These are phyloP conservation scores for Pelargonium myrrhifolium DNA, from an alignment of 441 rosid genomes.

Conservation along the genomic window DNA sequence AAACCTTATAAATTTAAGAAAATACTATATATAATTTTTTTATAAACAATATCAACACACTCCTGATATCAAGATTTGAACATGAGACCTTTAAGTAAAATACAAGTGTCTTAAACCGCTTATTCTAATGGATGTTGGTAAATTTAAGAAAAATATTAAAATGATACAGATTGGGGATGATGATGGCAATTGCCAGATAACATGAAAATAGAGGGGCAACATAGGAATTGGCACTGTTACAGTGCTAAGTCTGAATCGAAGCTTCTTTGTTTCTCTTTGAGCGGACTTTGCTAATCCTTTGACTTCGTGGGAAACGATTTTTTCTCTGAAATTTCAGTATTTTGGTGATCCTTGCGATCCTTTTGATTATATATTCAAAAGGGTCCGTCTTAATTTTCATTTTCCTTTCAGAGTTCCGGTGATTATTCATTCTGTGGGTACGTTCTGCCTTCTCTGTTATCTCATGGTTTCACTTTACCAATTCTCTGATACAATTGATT, in stretches of 20 bases:
- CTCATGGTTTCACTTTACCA: background rate
- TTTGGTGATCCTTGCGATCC: background rate
- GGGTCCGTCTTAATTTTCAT: background rate
- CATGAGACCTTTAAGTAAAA: too few species aligned
- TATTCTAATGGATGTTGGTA: too few species aligned
- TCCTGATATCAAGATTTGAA: too few species aligned
- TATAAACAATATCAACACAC: too few species aligned
- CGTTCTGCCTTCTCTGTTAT: background rate
- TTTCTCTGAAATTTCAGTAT: constrained; percentile 11
- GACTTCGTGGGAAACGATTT: background rate
- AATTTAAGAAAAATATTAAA: background rate
- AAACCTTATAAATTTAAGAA: too few species aligned
- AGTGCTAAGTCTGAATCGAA: constrained; percentile 30
- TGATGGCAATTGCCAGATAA: constrained; percentile 4
- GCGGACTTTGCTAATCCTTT: background rate
- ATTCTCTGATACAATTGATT: constrained; percentile 1
- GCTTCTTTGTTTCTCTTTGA: constrained; percentile 28
- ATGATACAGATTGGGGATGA: background rate
- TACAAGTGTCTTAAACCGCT: too few species aligned
- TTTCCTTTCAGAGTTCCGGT: background rate
- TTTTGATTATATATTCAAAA: constrained; percentile 1
- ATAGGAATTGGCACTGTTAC: constrained; percentile 1
- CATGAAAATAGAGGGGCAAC: background rate
- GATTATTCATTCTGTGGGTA: background rate
- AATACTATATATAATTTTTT: too few species aligned